Conservation (phyloP, 805 yeast genomes). For the Candida methanosorbosa region DNA sequence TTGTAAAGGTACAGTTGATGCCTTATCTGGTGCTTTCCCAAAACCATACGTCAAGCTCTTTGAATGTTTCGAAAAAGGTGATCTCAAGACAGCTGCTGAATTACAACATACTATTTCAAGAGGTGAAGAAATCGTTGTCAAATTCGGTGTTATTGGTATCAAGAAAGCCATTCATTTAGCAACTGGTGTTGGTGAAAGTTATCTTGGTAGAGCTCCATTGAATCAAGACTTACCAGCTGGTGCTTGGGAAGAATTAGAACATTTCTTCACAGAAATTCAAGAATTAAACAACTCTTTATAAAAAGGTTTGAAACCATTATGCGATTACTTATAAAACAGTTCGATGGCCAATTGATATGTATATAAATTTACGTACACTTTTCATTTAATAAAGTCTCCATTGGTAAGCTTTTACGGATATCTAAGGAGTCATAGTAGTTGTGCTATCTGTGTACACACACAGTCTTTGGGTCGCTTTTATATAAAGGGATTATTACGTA, state of each 20-base stretch:
- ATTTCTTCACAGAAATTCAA: conserved; percentile 5
- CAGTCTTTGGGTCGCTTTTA: no score
- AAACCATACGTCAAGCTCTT: conserved; percentile 35
- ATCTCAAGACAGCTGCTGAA: conserved; percentile 30
- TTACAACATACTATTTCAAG: conserved; percentile 34
- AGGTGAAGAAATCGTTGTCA: conserved; percentile 37
- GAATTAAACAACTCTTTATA: conserved; percentile 7
- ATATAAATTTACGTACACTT: no score
- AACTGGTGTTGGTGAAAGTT: conserved; percentile 35
- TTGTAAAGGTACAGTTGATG: conserved; percentile 44
- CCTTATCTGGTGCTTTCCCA: conserved; percentile 44
- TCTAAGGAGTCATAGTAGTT: no score
- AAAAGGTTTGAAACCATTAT: no score
- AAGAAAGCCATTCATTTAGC: conserved; percentile 31
- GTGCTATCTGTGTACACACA: no score
- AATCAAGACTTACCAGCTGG: conserved; percentile 26
- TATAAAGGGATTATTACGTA: no score
- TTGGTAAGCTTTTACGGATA: no score
- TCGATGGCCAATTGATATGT: no score
- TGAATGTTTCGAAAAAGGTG: conserved; percentile 29
- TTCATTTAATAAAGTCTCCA: no score
- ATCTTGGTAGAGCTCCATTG: conserved; percentile 39
- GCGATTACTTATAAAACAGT: no score
- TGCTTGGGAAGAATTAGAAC: conserved; percentile 18
- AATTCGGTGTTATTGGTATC: conserved; percentile 37